These are phyloP conservation scores for Triangularia verruculosa DNA, from an alignment of 2,329 filamentous ascomycete genomes.

Conservation along the genomic window DNA sequence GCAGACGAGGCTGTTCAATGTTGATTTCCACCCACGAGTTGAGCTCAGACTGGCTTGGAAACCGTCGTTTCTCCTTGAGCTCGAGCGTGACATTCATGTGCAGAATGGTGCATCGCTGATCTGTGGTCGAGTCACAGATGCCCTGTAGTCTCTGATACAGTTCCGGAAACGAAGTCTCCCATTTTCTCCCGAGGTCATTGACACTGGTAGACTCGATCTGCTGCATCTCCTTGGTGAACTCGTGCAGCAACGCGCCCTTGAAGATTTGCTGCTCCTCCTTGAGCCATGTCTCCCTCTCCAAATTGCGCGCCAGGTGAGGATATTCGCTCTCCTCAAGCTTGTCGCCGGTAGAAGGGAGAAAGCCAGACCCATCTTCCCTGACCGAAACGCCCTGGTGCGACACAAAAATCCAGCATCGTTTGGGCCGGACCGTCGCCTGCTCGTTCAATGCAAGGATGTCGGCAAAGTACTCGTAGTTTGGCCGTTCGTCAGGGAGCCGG, in stretches of 20 bases:
- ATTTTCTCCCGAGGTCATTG: constrained; percentile 51
- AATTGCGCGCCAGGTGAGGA: constrained; percentile 55
- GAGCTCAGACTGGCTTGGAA: constrained; percentile 58
- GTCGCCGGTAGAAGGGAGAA: constrained; percentile 41
- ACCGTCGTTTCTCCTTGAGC: constrained; percentile 54
- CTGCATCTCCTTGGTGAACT: constrained; percentile 54
- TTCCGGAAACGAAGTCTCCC: constrained; percentile 57
- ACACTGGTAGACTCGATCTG: constrained; percentile 56
- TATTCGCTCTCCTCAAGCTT: constrained; percentile 47
- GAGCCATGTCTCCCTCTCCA: constrained; percentile 49
- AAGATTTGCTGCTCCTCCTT: constrained; percentile 45
- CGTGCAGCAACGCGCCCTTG: constrained; percentile 51
- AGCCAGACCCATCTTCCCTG: constrained; percentile 45
- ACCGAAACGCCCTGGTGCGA: constrained; percentile 49
- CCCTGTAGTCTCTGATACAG: constrained; percentile 52
- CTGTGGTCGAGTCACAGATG: constrained; percentile 28
- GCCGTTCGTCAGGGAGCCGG: constrained; percentile 54
- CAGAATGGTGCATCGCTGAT: constrained; percentile 53
- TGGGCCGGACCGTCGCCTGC: constrained; percentile 52
- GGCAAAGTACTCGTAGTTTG: constrained; percentile 61
- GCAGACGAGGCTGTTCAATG: constrained; percentile 51
- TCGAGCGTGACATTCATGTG: constrained; percentile 62
- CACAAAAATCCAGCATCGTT: constrained; percentile 59
- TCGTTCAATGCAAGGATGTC: constrained; percentile 54
- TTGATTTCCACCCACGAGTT: constrained; percentile 58